Evolutionary conservation across 1,284 basidiomycete species (phyloP), one percentile per base, ranked within the genome.

Genomic region (Tilletiaria anomala): DNA sequence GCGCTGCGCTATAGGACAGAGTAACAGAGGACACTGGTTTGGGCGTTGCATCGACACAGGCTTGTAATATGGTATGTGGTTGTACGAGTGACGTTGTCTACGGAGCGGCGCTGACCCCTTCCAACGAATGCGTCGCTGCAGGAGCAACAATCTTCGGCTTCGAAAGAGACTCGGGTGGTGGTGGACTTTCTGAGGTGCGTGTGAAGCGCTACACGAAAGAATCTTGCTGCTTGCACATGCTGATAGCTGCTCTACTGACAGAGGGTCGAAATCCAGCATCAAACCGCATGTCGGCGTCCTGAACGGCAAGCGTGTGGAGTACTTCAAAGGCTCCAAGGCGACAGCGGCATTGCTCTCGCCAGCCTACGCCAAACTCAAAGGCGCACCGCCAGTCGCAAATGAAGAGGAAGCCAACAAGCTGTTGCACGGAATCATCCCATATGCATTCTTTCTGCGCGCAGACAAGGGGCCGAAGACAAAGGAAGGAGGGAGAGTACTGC

Each of bases 251-350:
- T 24, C 36, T 24, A 12, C 20, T 24, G 4, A 12, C 20, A 4
- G 6, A 22, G 29, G 62, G 38, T 54, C 51, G 47, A 62, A 57
- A 35, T 75, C 86, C 20, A 85, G 85, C 11, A 79, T 93, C 61
- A 94, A 94, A 73, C 78, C 81, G 44, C 76, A 84, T 50, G 79
- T 83, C 3, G 91, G 91, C 29, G 80, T 88, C 5, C 71, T 96
- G 61, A 86, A 86, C 58, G 93, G 91, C 29, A 94, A 93, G 69
- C 80, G 91, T 36, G 75, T 89, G 43, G 91, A 96, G 69, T 96
- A 96, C 72, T 97, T 97, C 74, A 96, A 91, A 73, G 91, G 63
- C 16, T 54, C 52, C 5, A 45, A 56, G 3, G 63, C 91, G 1
- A 73, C 94, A 39, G 91, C 93, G 67, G 83, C 86, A 0, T 74